These are phyloP conservation scores for Cucurbita ficifolia DNA, from an alignment of 306 rosid genomes.

Conservation along the genomic window DNA sequence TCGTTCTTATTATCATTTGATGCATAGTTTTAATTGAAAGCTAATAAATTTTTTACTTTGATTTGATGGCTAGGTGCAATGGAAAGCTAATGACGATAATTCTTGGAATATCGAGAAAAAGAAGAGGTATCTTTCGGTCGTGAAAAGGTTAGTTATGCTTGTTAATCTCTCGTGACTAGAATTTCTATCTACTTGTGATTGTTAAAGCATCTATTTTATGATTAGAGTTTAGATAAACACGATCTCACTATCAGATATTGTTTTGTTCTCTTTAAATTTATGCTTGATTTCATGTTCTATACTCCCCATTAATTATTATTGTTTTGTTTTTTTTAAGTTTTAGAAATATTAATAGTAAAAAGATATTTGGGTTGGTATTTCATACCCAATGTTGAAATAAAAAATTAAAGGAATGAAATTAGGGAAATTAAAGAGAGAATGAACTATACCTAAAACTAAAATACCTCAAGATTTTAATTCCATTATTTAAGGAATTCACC, in stretches of 20 bases:
- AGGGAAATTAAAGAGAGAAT: not conserved
- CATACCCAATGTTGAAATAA: not conserved
- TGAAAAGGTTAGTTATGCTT: not conserved
- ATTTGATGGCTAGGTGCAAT: not conserved
- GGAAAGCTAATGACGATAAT: not conserved
- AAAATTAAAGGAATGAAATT: not conserved
- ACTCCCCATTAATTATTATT: not conserved
- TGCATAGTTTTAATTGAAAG: not conserved
- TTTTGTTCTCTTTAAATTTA: not conserved
- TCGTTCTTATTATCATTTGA: not conserved
- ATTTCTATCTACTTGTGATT: not conserved
- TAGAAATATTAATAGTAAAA: not conserved
- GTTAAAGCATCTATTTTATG: not conserved
- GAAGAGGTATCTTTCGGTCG: not conserved
- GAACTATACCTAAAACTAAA: no score
- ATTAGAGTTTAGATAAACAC: not conserved
- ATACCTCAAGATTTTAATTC: no score
- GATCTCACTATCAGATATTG: not conserved
- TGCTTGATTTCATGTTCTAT: not conserved
- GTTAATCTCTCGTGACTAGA: not conserved
- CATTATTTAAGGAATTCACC: no score
- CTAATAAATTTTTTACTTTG: not conserved
- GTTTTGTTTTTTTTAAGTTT: not conserved
- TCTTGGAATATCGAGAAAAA: not conserved
- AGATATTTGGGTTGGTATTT: not conserved